These are phyloP conservation scores for Thermothielavioides terrestris DNA, from an alignment of 495 filamentous ascomycete species.

Conservation along the genomic window DNA sequence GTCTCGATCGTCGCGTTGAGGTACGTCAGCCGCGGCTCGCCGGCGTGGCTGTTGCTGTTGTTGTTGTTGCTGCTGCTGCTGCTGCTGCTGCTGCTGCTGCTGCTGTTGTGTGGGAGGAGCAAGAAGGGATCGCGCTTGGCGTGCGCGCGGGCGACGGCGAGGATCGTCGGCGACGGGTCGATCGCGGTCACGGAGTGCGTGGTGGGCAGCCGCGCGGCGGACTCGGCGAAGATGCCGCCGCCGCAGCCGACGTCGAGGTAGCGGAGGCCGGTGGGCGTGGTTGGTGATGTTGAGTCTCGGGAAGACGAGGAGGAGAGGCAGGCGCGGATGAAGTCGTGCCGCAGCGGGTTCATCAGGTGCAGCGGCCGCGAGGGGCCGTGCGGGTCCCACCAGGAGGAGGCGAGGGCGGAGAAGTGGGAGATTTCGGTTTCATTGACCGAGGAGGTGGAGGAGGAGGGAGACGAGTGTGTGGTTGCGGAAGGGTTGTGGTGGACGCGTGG, in stretches of 20 bases:
- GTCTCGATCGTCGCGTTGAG: constrained; percentile 62
- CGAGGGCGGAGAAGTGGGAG: constrained; percentile 88
- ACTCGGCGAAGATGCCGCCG: constrained; percentile 92
- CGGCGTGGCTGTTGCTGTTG: no score
- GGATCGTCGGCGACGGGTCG: constrained; percentile 72
- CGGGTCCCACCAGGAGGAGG: constrained; percentile 95
- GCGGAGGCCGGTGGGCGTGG: constrained; percentile 31
- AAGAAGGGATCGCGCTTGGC: constrained; percentile 57
- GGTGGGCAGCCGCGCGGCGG: constrained; percentile 63
- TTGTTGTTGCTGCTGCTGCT: constrained; percentile 43
- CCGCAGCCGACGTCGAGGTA: constrained; percentile 95
- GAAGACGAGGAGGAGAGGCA: constrained; percentile 47
- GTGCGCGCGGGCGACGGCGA: constrained; percentile 70
- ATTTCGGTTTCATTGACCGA: constrained; percentile 81
- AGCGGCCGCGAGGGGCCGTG: constrained; percentile 85
- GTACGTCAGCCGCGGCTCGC: constrained; percentile 57
- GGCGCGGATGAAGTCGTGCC: constrained; percentile 77
- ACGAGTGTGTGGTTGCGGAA: constrained; percentile 2
- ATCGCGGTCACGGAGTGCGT: constrained; percentile 69
- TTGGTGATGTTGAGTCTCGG: background rate
- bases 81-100: no score
- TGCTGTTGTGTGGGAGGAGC: no score
- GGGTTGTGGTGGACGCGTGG: background rate
- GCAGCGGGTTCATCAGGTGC: constrained; percentile 95
- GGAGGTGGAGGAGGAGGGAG: constrained; percentile 24